Percentiles rank a stretch among this genome's conserved stretches.
These are phyloP conservation scores for Bruguiera sexangula DNA, from an alignment of 345 rosid species.

Conservation along the genomic window DNA sequence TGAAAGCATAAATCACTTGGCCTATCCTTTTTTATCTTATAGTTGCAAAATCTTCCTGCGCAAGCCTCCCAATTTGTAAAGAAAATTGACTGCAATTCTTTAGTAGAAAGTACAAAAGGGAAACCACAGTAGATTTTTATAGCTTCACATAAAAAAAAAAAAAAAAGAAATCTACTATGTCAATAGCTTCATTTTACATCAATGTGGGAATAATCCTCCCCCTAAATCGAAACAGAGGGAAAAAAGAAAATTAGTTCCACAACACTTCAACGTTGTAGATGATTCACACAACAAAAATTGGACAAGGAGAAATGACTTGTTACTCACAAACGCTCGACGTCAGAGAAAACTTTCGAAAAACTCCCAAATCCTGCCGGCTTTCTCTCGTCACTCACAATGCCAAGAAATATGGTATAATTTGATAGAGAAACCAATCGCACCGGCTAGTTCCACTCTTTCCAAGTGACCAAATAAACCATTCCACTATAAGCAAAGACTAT, in stretches of 20 bases:
- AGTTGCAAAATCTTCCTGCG: no score
- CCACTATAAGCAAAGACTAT: background rate
- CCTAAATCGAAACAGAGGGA: no score
- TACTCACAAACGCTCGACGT: conserved; percentile 24
- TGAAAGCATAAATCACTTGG: background rate
- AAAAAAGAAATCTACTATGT: no score
- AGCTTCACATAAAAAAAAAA: no score
- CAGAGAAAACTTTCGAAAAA: background rate
- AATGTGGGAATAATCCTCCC: no score
- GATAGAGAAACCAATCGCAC: background rate
- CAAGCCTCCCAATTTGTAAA: no score
- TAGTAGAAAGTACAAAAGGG: no score
- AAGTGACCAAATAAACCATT: background rate
- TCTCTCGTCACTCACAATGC: conserved; percentile 1
- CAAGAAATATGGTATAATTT: conserved; percentile 2
- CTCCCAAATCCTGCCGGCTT: conserved; percentile 4
- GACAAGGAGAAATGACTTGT: conserved; percentile 15
- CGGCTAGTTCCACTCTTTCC: conserved; percentile 7
- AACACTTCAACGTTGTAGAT: background rate
- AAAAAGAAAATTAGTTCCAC: background rate
- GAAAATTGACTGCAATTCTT: no score
- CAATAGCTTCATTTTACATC: no score
- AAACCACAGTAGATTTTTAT: no score
- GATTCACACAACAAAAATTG: background rate
- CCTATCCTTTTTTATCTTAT: background rate